phyloP scores from a whole-genome alignment of 2,329 filamentous ascomycete genomes.

The Hawksworthiomyces lignivorus region DNA sequence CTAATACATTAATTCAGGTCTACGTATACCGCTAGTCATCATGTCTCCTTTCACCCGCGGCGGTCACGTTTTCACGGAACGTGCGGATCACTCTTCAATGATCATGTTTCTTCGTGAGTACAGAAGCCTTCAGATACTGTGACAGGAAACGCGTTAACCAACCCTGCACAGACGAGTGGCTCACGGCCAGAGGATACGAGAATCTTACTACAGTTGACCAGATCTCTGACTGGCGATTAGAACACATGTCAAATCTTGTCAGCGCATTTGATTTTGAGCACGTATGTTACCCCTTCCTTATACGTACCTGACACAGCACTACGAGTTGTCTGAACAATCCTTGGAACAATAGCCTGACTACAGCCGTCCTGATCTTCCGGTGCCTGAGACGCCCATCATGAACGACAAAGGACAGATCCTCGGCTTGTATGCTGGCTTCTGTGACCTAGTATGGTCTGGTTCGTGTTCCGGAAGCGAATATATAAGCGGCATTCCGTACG shows the following conservation, averaged over 20 bases:
- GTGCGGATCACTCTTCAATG: constrained; percentile 47
- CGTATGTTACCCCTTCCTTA: no score
- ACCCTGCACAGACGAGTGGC: constrained; percentile 16
- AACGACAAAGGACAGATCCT: constrained; percentile 33
- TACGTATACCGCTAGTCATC: constrained; percentile 47
- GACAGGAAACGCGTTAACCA: constrained; percentile 25
- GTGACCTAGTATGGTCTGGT: constrained; percentile 29
- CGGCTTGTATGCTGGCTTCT: constrained; percentile 35
- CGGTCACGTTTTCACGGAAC: constrained; percentile 45
- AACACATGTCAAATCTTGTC: constrained; percentile 19
- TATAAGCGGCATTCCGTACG: constrained; percentile 36
- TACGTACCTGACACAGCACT: no score
- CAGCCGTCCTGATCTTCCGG: constrained; percentile 37
- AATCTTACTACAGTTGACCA: constrained; percentile 14
- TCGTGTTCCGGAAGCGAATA: constrained; percentile 12
- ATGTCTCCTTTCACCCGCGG: constrained; percentile 49
- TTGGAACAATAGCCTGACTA: constrained; percentile 31
- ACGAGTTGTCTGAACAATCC: no score
- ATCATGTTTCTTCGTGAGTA: constrained; percentile 44
- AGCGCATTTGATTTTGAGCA: constrained; percentile 21
- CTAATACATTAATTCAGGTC: no score
- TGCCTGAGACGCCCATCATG: constrained; percentile 33
- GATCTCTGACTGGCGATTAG: constrained; percentile 20
- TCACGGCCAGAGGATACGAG: constrained; percentile 23
- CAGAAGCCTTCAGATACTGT: not conserved